phyloP scores from a whole-genome alignment of 805 yeast genomes.

The Peterozyma xylosa region DNA sequence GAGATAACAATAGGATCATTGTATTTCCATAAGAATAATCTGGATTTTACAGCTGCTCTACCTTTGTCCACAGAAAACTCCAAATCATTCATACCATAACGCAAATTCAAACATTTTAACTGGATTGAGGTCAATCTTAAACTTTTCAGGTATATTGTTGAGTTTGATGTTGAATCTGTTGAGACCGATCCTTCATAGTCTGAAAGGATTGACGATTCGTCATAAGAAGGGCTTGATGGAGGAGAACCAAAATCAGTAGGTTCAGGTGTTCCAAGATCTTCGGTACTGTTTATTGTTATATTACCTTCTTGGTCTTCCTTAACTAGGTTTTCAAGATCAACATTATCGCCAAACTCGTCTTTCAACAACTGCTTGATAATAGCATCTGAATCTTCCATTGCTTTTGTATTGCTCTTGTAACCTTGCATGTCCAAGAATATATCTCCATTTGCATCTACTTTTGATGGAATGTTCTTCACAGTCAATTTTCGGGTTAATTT shows the following conservation, averaged over 20 bases:
- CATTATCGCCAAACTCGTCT: slow-evolving; percentile 62
- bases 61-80: slow-evolving; percentile 79
- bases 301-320: slow-evolving; percentile 62
- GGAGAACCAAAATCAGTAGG: slow-evolving; percentile 5
- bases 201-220: slow-evolving; percentile 18
- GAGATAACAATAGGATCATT: slow-evolving; percentile 88
- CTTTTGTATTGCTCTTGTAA: slow-evolving; percentile 79
- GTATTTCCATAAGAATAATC: slow-evolving; percentile 77
- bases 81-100: slow-evolving; percentile 72
- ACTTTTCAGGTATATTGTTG: slow-evolving; percentile 61
- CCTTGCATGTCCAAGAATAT: slow-evolving; percentile 91
- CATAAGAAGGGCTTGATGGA: slow-evolving; percentile 14
- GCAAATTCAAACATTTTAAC: slow-evolving; percentile 61
- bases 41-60: slow-evolving; percentile 65
- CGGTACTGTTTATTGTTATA: slow-evolving; percentile 37
- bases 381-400: slow-evolving; percentile 69
- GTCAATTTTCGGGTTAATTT: slow-evolving; percentile 59
- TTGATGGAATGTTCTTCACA: slow-evolving; percentile 77
- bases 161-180: slow-evolving; percentile 1
- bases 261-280: slow-evolving; percentile 9
- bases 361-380: slow-evolving; percentile 63
- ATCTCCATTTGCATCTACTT: slow-evolving; percentile 84
- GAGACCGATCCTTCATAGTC: slow-evolving; percentile 14
- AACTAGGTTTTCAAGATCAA: slow-evolving; percentile 36
- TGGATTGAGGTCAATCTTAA: slow-evolving; percentile 89